These are phyloP conservation scores for Globisporangium rhizosaccharum DNA, from an alignment of 352 stramenopile species.

Conservation along the genomic window DNA sequence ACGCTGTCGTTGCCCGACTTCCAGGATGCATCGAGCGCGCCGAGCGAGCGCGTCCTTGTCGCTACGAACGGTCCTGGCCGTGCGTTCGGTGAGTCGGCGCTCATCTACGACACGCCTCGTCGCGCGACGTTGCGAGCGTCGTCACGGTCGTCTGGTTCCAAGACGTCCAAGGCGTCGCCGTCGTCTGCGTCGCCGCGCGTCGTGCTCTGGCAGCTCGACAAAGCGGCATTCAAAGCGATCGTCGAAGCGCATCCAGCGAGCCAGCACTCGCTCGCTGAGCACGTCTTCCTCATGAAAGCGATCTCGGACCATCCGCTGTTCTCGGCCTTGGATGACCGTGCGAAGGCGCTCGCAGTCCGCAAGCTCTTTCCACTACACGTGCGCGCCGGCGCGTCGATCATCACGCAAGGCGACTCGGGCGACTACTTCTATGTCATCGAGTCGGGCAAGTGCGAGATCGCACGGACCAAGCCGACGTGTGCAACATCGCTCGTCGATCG, in stretches of 20 bases:
- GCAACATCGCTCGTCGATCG: slow-evolving; percentile 55
- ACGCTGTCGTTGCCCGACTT: slow-evolving; percentile 71
- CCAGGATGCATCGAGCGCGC: slow-evolving; percentile 44
- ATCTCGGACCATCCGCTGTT: slow-evolving; percentile 77
- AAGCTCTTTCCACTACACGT: slow-evolving; percentile 80
- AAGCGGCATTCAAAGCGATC: slow-evolving; percentile 49
- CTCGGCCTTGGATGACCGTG: slow-evolving; percentile 59
- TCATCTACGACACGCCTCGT: slow-evolving; percentile 83
- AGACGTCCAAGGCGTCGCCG: background rate
- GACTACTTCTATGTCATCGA: slow-evolving; percentile 88
- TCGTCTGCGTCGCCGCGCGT: slow-evolving; percentile 16
- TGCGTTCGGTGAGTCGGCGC: slow-evolving; percentile 75
- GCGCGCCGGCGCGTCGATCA: slow-evolving; percentile 48
- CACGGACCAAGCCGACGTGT: slow-evolving; percentile 55
- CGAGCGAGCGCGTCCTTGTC: slow-evolving; percentile 68
- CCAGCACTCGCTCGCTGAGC: slow-evolving; percentile 75
- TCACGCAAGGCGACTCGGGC: slow-evolving; percentile 72
- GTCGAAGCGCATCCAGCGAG: slow-evolving; percentile 57
- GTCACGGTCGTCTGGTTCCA: background rate
- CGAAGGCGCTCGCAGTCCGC: slow-evolving; percentile 73
- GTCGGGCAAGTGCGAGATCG: slow-evolving; percentile 67
- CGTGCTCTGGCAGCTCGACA: slow-evolving; percentile 78
- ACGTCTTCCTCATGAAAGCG: slow-evolving; percentile 61
- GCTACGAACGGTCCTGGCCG: slow-evolving; percentile 74
- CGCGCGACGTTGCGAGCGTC: slow-evolving; percentile 59